Evolutionary conservation across 805 yeast genomes (phyloP), one percentile per base, ranked within the genome.

Genomic region (Starmerella floricola): DNA sequence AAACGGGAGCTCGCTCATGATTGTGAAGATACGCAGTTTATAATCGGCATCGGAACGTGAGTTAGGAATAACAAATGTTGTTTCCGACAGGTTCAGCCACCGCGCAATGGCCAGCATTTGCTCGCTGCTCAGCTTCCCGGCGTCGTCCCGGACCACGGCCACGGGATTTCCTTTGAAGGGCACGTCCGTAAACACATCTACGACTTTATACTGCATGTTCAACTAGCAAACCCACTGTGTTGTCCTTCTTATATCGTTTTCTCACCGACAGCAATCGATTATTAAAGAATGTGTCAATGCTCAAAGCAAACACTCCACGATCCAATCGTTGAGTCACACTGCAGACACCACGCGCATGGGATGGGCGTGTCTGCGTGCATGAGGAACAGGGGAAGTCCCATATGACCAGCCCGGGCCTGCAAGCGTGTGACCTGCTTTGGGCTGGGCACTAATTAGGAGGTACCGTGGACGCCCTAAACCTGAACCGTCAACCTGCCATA

Each of bases 51-150:
- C 31, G 6, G 53, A 51, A 8, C 46, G 47, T 0, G 68, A 62
- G 6, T 75, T 66, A 21, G 63, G 65, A 34, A 62, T 54, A 8
- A 74, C 59, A 49, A 74, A 74, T 0, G 76, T 69, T 0, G 79
- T 72, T 46, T 75, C 80, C 1, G 79, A 72, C 21, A 74, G 57
- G 49, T 75, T 75, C 15, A 77, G 73, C 79, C 79, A 74, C n/a
- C 59, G 61, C 15, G 79, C 72, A 47, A 74, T 66, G 8, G 54
- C 40, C 50, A 63, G 70, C 68, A 73, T 65, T 44, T 68, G 61
- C 31, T 63, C 65, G 5, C 57, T 50, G 4, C 66, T 35, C 10
- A 74, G 53, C 12, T 50, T 41, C 27, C 18, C 17, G 32, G 60
- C 64, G 2, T 68, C 71, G 40, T 66, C 65, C 39, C 44, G 40